Base-by-base conservation (phyloP, 768 basidiomycete species). In the Kwoniella mangroviensis region DNA sequence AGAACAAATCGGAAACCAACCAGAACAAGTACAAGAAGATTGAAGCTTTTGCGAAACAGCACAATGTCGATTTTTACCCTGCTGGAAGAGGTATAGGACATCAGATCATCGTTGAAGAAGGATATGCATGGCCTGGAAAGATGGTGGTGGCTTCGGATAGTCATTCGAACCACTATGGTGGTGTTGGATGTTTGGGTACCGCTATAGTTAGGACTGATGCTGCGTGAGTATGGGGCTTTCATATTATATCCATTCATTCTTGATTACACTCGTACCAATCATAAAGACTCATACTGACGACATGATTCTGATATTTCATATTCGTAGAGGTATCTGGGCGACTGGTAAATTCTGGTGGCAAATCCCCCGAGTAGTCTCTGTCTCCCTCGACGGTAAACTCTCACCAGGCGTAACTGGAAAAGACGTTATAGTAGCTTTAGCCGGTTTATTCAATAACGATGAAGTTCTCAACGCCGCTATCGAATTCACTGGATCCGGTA, bases 281-380 rank as follows among this genome's bases (percentile, higher is more conserved):
- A 17, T 22, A 42, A 19, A 42, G 58, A 45, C n/a, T 42, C 1
- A 34, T n/a, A 24, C 28, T 34, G 3, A 13, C n/a, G 10, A 42
- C 58, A 34, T 59, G 19, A 34, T 34, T 34, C 34, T 34, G 34
- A 34, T 34, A 34, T 34, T 34, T 34, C 34, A 34, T 34, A 34
- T 34, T 34, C 6, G 6, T 63, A 81, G 80, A 13, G 82, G 96
- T 92, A 22, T 99, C 12, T 99, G 97, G 97, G 94, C 97, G 13
- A 98, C 97, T 0, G 94, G 95, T 22, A 93, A 92, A 82, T 98
- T 97, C 1, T 99, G 97, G 97, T 98, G 96, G 97, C 97, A 98
- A 84, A 90, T 99, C 42, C 97, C 97, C 15, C 89, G 93, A 4
- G 94, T 98, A 88, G 89, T 99, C 82, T 94, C 92, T 69, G 96